Conservation (phyloP, 352 stramenopile genomes). For the Phytopythium aichiense region DNA sequence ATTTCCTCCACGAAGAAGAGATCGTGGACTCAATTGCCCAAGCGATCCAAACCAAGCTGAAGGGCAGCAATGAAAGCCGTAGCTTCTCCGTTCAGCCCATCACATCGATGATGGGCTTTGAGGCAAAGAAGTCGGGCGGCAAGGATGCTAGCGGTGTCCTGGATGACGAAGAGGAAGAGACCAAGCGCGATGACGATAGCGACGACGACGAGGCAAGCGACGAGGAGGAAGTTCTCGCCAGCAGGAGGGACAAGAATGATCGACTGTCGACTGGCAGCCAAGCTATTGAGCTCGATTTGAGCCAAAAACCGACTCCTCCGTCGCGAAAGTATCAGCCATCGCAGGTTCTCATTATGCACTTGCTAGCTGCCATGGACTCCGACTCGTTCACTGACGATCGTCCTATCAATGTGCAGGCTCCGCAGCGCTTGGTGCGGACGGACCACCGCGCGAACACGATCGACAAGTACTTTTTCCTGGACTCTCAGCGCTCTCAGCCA, state of each 20-base stretch:
- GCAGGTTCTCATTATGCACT: constrained; percentile 27
- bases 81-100: constrained; percentile 90
- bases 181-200: constrained; percentile 20
- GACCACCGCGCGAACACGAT: constrained; percentile 85
- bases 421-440: constrained; percentile 76
- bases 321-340: constrained; percentile 73
- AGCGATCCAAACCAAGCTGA: constrained; percentile 75
- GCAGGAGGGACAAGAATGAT: constrained; percentile 10
- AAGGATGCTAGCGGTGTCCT: constrained; percentile 8
- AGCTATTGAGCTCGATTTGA: constrained; percentile 56
- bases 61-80: constrained; percentile 87
- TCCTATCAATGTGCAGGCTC: constrained; percentile 34
- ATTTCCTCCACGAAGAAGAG: constrained; percentile 95
- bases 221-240: constrained; percentile 5
- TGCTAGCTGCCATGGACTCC: background rate
- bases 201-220: constrained; percentile 28
- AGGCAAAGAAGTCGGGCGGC: constrained; percentile 12
- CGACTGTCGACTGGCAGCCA: constrained; percentile 13
- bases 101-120: constrained; percentile 46
- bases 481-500: constrained; percentile 63
- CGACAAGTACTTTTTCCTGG: constrained; percentile 80
- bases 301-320: constrained; percentile 40
- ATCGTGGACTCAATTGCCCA: constrained; percentile 83
- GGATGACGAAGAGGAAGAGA: constrained; percentile 24
- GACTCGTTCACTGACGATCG: background rate